Conservation (phyloP, 2,329 filamentous ascomycete species). For the Cladophialophora immunda region DNA sequence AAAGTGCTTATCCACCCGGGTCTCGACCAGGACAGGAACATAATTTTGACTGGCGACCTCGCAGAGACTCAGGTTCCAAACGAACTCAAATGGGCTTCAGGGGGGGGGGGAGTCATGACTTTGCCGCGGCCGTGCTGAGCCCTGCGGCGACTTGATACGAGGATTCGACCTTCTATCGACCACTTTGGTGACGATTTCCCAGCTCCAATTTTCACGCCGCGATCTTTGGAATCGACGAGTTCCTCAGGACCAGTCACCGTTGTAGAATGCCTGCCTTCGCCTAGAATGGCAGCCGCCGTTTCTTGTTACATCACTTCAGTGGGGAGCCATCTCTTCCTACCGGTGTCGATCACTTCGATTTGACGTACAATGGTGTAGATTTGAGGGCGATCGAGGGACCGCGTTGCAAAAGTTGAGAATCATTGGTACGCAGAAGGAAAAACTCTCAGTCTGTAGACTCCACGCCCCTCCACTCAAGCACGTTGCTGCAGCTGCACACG, state of each 20-base stretch:
- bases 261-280: background rate
- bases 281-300: background rate
- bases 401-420: background rate
- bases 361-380: constrained; percentile 16
- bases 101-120: background rate
- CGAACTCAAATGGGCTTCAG: background rate
- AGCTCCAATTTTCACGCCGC: background rate
- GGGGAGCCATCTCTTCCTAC: constrained; percentile 5
- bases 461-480: background rate
- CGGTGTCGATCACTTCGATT: constrained; percentile 19
- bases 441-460: background rate
- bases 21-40: background rate
- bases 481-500: background rate
- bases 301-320: constrained; percentile 10
- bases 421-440: background rate
- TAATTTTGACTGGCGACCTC: background rate
- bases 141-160: no score
- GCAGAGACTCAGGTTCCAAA: background rate
- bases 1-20: background rate
- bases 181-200: background rate
- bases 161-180: background rate
- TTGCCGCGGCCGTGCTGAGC: background rate
- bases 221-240: background rate
- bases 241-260: background rate
- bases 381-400: background rate